These are phyloP conservation scores for Flammula alnicola DNA, from an alignment of 1,284 basidiomycete species.

Conservation along the genomic window DNA sequence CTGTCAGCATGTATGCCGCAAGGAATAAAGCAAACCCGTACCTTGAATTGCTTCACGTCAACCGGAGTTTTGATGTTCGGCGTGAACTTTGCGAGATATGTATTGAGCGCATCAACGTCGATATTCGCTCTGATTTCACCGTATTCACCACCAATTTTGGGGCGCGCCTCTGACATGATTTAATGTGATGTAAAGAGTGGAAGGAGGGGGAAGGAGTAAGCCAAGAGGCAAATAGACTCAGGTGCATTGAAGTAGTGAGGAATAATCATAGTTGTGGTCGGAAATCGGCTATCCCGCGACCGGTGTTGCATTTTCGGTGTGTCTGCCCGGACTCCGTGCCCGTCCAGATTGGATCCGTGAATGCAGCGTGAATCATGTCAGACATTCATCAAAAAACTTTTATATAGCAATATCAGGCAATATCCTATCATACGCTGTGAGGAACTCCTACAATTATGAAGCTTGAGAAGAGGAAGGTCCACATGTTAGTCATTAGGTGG, in stretches of 20 bases:
- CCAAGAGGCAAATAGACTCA: too few species aligned
- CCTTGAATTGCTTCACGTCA: conserved; percentile 90
- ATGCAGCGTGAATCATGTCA: too few species aligned
- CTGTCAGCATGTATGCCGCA: conserved; percentile 3
- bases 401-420: too few species aligned
- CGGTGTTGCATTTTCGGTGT: conserved; percentile 8
- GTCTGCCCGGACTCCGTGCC: background rate
- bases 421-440: too few species aligned
- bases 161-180: conserved; percentile 22
- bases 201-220: conserved; percentile 1
- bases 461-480: too few species aligned
- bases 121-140: conserved; percentile 76
- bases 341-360: too few species aligned
- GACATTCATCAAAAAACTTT: too few species aligned
- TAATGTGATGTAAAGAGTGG: background rate
- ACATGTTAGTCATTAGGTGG: too few species aligned
- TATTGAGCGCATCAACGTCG: conserved; percentile 66
- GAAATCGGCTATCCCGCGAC: conserved; percentile 17
- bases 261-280: conserved; percentile 8
- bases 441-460: too few species aligned
- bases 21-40: conserved; percentile 38
- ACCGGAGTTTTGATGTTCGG: conserved; percentile 69
- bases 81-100: conserved; percentile 68
- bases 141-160: conserved; percentile 73
- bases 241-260: too few species aligned